Base-by-base conservation (phyloP, 2,329 filamentous ascomycete species). In the Parasarocladium wereldwijsianum region DNA sequence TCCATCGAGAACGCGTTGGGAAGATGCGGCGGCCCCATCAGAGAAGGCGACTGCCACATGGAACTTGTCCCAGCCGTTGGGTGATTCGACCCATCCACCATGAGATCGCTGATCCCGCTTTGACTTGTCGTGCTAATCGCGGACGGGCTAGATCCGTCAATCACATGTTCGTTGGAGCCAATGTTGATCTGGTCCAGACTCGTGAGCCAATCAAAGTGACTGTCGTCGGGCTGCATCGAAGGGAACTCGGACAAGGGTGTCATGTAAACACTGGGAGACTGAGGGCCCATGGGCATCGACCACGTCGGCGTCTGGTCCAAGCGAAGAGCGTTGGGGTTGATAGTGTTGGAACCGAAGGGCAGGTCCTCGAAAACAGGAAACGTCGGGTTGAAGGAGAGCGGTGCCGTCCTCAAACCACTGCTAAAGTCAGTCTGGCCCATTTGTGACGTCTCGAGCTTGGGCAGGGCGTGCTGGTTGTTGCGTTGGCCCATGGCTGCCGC, bases 51-150 rank as follows among this genome's bases (percentile, higher is more conserved):
- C 44, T 78, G 71, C 75, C 79, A 84, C 59, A 80, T 72, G 29
- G 70, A 66, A 40, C 63, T 60, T 29, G 65, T 59, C 31, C 54
- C 58, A 36, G 57, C 59, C 34, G 64, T 56, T 21, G 66, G 60
- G 40, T 76, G 73, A 50, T 76, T 78, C 21, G 71, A 72, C 35
- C 82, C 83, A 52, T 94, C 85, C 34, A 90, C 64, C 77, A 93
- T 85, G 35, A 85, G 74, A 49, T 96, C 90, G 54, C 83, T 92
- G 51, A 86, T 81, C 29, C 78, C 82, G 50, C 81, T 87, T 47
- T 92, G 86, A 54, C 86, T 96, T 35, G 82, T 83, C 24, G 83
- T 93, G 58, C 87, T 96, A 51, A 96, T 87, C 26, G 85, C 85
- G 7, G 90, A 96, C 11, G 90, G 90, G 10, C 90, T 96, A 8